phyloP scores from a whole-genome alignment of 192 early-diverging fungal genomes.

The Coemansia sp. region DNA sequence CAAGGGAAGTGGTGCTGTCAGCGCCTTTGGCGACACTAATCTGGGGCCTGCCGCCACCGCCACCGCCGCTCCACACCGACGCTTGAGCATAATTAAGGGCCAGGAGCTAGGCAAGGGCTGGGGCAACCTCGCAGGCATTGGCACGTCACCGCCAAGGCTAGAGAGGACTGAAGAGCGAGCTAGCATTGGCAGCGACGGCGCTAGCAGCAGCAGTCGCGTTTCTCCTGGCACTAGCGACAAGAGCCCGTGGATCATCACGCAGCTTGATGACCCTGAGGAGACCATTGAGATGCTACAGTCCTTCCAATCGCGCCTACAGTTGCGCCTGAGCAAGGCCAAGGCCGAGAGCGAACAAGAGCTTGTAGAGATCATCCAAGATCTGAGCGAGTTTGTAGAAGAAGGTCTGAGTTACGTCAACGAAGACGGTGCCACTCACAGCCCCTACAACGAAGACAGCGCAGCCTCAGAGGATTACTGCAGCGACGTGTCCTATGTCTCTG shows the following conservation, averaged over 20 bases:
- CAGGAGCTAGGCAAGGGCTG: constrained; percentile 28
- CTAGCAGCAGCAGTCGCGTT: not conserved
- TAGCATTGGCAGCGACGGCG: not conserved
- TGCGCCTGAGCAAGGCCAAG: constrained; percentile 34
- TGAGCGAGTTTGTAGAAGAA: constrained; percentile 48
- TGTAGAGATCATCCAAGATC: constrained; percentile 37
- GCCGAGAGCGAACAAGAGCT: constrained; percentile 45
- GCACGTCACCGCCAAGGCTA: constrained; percentile 1
- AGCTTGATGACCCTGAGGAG: constrained; percentile 23
- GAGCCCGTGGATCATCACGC: constrained; percentile 21
- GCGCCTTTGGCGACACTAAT: not conserved
- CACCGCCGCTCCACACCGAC: constrained; percentile 22
- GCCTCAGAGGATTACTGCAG: not conserved
- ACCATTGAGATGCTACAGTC: constrained; percentile 18
- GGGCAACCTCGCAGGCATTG: not conserved
- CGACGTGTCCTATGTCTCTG: constrained; percentile 12
- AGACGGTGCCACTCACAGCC: constrained; percentile 16
- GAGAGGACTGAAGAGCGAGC: not conserved
- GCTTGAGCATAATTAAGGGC: constrained; percentile 34
- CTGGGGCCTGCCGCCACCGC: not conserved
- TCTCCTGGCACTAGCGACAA: constrained; percentile 11
- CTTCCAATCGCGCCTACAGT: constrained; percentile 28
- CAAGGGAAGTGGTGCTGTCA: not conserved
- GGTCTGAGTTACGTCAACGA: constrained; percentile 47
- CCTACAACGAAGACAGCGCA: not conserved